Conservation (phyloP, 2,329 filamentous ascomycete species). For the Microcera coccophila region DNA sequence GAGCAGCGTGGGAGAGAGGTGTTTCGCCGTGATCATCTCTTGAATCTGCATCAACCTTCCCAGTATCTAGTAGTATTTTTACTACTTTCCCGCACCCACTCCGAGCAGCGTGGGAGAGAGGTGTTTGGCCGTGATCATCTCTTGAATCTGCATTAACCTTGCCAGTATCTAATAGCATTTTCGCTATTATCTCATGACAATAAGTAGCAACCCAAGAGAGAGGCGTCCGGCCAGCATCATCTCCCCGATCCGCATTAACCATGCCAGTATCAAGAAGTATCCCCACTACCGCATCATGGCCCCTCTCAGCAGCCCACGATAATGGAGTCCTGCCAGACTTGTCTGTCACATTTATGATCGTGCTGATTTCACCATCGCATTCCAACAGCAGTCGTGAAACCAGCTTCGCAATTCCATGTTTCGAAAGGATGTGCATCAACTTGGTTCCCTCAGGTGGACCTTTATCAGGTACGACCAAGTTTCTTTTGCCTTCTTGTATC, state of each 20-base stretch:
- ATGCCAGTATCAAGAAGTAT: neutral
- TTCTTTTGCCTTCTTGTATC: neutral
- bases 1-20: neutral
- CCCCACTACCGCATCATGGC: neutral
- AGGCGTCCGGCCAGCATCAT: neutral
- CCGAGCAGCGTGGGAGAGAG: too few relatives aligned
- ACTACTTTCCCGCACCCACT: too few relatives aligned
- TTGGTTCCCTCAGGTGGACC: neutral
- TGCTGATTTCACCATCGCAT: neutral
- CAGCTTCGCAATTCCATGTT: neutral
- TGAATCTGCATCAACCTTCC: neutral
- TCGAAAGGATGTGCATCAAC: neutral
- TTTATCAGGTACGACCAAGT: neutral
- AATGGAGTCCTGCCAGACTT: neutral
- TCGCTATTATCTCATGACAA: neutral
- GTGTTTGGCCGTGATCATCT: too few relatives aligned
- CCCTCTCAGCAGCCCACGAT: neutral
- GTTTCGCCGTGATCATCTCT: neutral
- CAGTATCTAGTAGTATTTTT: too few relatives aligned
- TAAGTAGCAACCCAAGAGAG: neutral
- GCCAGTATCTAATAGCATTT: neutral
- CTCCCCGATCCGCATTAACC: neutral
- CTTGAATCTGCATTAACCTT: too few relatives aligned
- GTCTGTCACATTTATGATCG: neutral
- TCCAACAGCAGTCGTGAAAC: neutral